Conservation (phyloP, 768 basidiomycete species). For the Myochromella boudieri region DNA sequence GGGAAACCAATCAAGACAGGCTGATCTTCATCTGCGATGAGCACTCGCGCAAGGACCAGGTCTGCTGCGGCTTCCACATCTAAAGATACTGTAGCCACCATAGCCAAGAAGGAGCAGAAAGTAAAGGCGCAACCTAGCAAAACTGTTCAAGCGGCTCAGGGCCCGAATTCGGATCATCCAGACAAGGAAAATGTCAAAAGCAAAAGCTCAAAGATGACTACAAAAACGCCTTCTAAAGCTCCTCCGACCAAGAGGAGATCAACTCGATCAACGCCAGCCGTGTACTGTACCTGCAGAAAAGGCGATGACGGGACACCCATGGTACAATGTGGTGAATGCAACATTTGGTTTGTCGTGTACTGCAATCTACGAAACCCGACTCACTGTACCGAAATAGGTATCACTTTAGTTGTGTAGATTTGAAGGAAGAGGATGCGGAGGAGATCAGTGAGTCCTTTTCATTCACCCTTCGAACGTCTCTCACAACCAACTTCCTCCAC, state of each 20-base stretch:
- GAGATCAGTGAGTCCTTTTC: slow-evolving; percentile 66
- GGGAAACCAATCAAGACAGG: not conserved
- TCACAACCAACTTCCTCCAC: slow-evolving; percentile 3
- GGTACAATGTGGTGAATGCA: slow-evolving; percentile 73
- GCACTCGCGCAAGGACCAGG: slow-evolving; percentile 46
- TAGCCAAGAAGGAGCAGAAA: slow-evolving; percentile 14
- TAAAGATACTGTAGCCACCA: slow-evolving; percentile 10
- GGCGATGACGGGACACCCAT: slow-evolving; percentile 80
- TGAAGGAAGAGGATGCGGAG: slow-evolving; percentile 64
- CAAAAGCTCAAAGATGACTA: slow-evolving; percentile 8
- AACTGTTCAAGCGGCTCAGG: slow-evolving; percentile 9
- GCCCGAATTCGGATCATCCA: slow-evolving; percentile 16
- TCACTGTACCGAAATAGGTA: slow-evolving; percentile 50
- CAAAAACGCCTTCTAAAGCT: slow-evolving; percentile 15
- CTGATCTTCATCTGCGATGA: slow-evolving; percentile 29
- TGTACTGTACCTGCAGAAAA: slow-evolving; percentile 64
- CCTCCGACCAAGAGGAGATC: slow-evolving; percentile 5
- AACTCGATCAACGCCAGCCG: slow-evolving; percentile 15
- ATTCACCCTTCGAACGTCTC: not conserved
- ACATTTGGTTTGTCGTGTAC: slow-evolving; percentile 52
- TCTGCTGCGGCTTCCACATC: slow-evolving; percentile 27
- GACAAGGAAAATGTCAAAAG: slow-evolving; percentile 29
- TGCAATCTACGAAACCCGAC: slow-evolving; percentile 2
- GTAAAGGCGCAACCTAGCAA: slow-evolving; percentile 16
- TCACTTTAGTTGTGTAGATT: slow-evolving; percentile 75